Base-by-base conservation (phyloP, 768 basidiomycete species). In the Boletellus ananiceps region DNA sequence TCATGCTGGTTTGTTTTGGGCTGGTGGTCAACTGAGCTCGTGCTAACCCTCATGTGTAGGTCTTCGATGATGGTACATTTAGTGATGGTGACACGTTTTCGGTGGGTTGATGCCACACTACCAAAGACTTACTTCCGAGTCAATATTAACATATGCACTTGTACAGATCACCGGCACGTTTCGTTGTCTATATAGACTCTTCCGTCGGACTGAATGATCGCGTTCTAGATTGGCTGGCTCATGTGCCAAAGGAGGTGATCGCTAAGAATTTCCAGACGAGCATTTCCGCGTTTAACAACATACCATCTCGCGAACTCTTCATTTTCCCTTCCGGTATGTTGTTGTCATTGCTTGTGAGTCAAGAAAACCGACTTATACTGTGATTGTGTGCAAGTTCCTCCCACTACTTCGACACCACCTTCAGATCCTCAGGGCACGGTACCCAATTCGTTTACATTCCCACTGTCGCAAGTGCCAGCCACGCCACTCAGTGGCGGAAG, bases 241-340 rank as follows among this genome's bases (percentile, higher is more conserved):
- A 84, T 52, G 69, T 78, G 2, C 79, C 79, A 4, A 67, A 71
- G 54, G 69, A 71, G 31, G 76, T 80, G 9, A 62, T 83, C 4
- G 79, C 81, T 14, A 82, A 82, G 64, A 84, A 83, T 57, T 84
- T 84, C 55, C 71, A 75, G 29, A 61, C 72, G 15, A 50, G 58
- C 44, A 67, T 70, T 15, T 66, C 75, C 41, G 68, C 73, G 3
- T 82, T 81, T 50, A 69, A 81, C 49, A 69, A 76, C 40, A 78
- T 83, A 34, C 79, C 82, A 0, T 63, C 70, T 14, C 50, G 68
- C 2, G 74, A 79, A 55, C 68, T 82, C 14, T 82, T 82, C 58
- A 82, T 83, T 34, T 73, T 76, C 52, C 71, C 56, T 29, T 52
- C 72, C 31, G 44, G 70, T 69, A 44, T 8, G 69, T 60, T 12